phyloP scores from a whole-genome alignment of 2,329 filamentous ascomycete species.

The Ilyonectria sp. region DNA sequence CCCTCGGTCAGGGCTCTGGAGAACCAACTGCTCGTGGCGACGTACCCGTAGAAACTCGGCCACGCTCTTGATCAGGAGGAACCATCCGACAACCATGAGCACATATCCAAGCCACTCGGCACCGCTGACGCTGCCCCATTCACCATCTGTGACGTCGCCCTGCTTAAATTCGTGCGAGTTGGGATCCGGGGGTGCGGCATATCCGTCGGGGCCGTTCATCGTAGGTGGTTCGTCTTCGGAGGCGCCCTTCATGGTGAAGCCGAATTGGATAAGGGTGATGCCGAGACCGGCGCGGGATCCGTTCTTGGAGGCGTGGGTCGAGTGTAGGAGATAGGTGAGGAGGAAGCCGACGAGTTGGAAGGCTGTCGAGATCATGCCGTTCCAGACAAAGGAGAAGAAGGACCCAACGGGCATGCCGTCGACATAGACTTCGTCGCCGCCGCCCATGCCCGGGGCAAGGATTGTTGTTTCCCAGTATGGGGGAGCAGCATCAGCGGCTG shows the following conservation, averaged over 20 bases:
- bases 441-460: constrained; percentile 89
- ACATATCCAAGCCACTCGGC: constrained; percentile 93
- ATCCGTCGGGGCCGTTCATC: constrained; percentile 69
- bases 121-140: constrained; percentile 71
- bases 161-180: constrained; percentile 93
- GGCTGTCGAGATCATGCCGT: constrained; percentile 96
- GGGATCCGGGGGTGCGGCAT: constrained; percentile 84
- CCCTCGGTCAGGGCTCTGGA: constrained; percentile 93
- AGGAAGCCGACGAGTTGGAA: constrained; percentile 98
- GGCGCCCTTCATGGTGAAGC: constrained; percentile 90
- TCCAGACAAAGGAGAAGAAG: constrained; percentile 90
- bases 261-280: constrained; percentile 95
- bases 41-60: constrained; percentile 91
- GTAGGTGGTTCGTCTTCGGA: constrained; percentile 60
- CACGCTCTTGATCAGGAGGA: constrained; percentile 94
- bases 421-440: constrained; percentile 95
- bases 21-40: constrained; percentile 91
- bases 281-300: constrained; percentile 94
- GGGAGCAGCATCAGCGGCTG: constrained; percentile 93
- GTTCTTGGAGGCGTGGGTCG: constrained; percentile 97
- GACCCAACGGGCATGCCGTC: constrained; percentile 95
- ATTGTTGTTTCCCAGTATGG: constrained; percentile 99
- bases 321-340: constrained; percentile 97
- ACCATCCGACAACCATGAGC: constrained; percentile 98
- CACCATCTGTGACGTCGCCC: constrained; percentile 70